Base-by-base conservation (phyloP, 345 rosid genomes). In the Bruguiera sexangula region DNA sequence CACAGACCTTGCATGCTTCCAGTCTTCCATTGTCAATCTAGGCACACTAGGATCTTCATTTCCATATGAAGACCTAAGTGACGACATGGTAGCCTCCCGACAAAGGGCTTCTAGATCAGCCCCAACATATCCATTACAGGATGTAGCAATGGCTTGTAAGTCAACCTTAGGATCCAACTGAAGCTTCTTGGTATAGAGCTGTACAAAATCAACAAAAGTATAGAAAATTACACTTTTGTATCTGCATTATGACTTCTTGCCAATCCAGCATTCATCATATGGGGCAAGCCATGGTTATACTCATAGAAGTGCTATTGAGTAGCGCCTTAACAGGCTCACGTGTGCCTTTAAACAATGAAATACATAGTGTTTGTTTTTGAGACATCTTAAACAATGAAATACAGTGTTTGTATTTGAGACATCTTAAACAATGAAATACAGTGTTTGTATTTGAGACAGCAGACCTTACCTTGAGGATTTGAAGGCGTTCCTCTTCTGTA, bases 91-190 rank as follows among this genome's bases (percentile, higher is more conserved):
- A 9, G 99, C 96, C 75, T 91, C 93, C 24, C 88, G 89, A 34
- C 95, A 91, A 79, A 95, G 80, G 69, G 96, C 96, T 88, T 89
- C 96, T 72, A 95, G 85, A 88, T 92, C 97, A 78, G 97, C 95
- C 63, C 99, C 97, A 68, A 92, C 96, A 78, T 84, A 95, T 60
- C 97, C 99, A 62, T 86, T 92, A 85, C 93, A 92, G 58, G 88
- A 84, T 57, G 85, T 78, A 76, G 97, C 99, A 65, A 95, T 68
- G 54, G 82, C 88, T 78, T 80, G 77, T 32, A 95, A 80, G 75
- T 87, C 84, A 30, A 85, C 83, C 67, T 39, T 76, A 65, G 80
- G 70, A 75, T 80, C 88, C 87, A 95, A 73, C 54, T 65, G 77
- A 54, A 88, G 74, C 82, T 83, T 88, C 83, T 80, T 92, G 26